Evolutionary conservation across 805 yeast species (phyloP), one percentile per base, ranked within the genome.

Genomic region (Saccharomycopsis sp.): DNA sequence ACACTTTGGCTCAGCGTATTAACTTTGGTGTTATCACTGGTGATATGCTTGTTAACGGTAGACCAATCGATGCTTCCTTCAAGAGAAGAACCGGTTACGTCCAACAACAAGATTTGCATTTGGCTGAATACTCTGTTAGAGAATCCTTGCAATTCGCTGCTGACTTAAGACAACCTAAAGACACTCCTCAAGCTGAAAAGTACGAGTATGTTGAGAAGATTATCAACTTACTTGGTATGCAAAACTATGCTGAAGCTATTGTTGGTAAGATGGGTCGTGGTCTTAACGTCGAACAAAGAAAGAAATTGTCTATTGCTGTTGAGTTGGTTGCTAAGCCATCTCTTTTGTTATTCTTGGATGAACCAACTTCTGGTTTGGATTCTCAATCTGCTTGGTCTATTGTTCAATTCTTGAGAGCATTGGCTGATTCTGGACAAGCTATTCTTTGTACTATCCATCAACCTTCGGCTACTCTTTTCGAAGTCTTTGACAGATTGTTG

Each of bases 361-460:
- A 78, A 67, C 81, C 81, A 22, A 78, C 81, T n/a, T 78, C 81
- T 52, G 82, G 82, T 62, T 68, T 78, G 60, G 82, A 78, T 64
- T 76, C 79, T 49, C 79, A 77, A 63, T 78, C 85, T 34, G 81
- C 86, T 12, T 77, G 84, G 83, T 77, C 85, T 14, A 79, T 82
- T 64, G 73, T 81, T 58, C 76, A 78, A 65, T 77, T 81, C 63
- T 72, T 78, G 66, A 77, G 75, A 64, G 74, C 73, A 54, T 73
- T 76, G 66, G 84, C 79, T 5, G 74, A 74, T 51, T 77, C 81
- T 50, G 83, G 83, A 22, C 83, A 79, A 66, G 80, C 83, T n/a
- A 77, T 82, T 63, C 71, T 82, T 57, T 81, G 85, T 72, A 81
- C 87, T 19, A 84, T 83, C 65, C 87, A 84, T 68, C 88, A 83